Evolutionary conservation across 495 filamentous ascomycete species (phyloP), one percentile per base, ranked within the genome.

Genomic region (Lasiosphaeris hirsuta): DNA sequence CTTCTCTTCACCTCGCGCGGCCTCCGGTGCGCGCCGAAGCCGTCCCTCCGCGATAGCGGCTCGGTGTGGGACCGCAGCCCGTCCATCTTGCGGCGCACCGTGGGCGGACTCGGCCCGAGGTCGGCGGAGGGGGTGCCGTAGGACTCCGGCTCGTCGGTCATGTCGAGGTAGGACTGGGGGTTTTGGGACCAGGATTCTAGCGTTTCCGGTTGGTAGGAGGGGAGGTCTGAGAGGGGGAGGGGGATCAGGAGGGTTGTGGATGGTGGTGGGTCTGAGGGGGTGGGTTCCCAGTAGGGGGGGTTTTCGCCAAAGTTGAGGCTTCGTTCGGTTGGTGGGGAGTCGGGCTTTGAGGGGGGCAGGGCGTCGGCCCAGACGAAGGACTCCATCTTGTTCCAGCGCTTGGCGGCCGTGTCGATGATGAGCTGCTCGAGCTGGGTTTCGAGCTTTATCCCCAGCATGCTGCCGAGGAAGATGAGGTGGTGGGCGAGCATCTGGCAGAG

Each of bases 401-500:
- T 37, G 1, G 54, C 50, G 3, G 71, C 69, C 11, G 56, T 63
- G 8, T 72, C 66, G 42, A 71, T 60, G 37, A 74, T 66, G 47
- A 51, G 60, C 56, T 61, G 58, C 54, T 74, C 68, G 3, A 72
- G 14, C 0, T 46, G 54, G 11, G 61, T 61, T 0, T 67, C 68
- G 13, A 72, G 55, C 40, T 61, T 63, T 50, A 74, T 71, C 2
- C 66, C 66, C 4, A 74, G 44, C 42, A 64, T 61, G 0, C 63
- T 66, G 0, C 67, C 70, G 4, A 74, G 49, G 35, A 61, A 73
- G 7, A 72, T 62, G 23, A 73, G 47, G 47, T 74, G 64, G 35
- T 72, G 70, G 1, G 65, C 70, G 23, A 74, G 59, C 57, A 68
- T 74, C 56, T 71, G 70, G 40, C 67, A 64, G 36, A 74, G 54